Conservation (phyloP, 306 rosid genomes). For the Amphicarpaea edgeworthii region DNA sequence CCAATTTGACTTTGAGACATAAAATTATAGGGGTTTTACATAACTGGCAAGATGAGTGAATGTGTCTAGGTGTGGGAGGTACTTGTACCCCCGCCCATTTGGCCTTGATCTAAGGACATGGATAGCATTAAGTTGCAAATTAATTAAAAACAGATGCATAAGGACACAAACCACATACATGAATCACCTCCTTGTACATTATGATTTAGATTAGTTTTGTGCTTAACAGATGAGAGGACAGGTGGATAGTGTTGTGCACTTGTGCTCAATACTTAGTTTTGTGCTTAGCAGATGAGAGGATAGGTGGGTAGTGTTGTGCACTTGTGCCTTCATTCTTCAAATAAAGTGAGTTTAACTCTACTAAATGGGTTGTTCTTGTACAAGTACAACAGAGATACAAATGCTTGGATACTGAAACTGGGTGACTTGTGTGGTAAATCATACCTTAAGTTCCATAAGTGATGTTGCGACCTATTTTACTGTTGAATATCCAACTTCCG, state of each 20-base stretch:
- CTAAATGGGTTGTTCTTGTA: conserved; percentile 19
- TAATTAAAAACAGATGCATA: conserved; percentile 16
- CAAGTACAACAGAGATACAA: not conserved
- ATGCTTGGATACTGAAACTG: conserved; percentile 4
- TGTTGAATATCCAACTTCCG: conserved; percentile 5
- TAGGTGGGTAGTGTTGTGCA: no score
- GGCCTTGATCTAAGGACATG: conserved; percentile 28
- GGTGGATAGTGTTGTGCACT: not conserved
- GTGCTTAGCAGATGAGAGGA: conserved; percentile 11
- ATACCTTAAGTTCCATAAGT: not conserved
- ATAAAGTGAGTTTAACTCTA: conserved; percentile 18
- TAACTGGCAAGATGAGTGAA: conserved; percentile 39
- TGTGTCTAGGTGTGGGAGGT: conserved; percentile 8
- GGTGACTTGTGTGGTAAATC: conserved; percentile 30
- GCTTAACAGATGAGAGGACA: conserved; percentile 29
- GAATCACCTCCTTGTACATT: not conserved
- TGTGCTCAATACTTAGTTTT: conserved; percentile 15
- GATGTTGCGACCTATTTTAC: conserved; percentile 7
- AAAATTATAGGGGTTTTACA: conserved; percentile 24
- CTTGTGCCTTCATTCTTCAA: conserved; percentile 26
- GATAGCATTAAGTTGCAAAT: conserved; percentile 47
- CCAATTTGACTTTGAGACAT: conserved; percentile 31
- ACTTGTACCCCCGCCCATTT: not conserved
- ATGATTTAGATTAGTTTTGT: conserved; percentile 23
- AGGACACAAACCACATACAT: not conserved